Evolutionary conservation across 2,329 filamentous ascomycete species (phyloP).

Genomic region (Metarhizium brunneum): DNA sequence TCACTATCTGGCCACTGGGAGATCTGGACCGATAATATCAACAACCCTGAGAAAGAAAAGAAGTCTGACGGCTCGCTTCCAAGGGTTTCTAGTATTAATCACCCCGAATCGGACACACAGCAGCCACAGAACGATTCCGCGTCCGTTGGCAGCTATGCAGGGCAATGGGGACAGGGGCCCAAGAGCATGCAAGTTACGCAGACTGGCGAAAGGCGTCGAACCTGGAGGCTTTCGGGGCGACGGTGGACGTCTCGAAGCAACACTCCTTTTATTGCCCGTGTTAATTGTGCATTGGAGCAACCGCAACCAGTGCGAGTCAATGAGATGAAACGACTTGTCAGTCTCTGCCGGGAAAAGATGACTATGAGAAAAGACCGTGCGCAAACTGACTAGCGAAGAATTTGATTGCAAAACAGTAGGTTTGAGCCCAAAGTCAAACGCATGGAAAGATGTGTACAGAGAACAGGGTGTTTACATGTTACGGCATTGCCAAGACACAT

Average conservation of each 20-base stretch:
- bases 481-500: neutral
- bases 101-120: neutral
- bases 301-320: constrained; percentile 20
- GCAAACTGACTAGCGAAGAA: constrained; percentile 10
- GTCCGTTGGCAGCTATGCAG: neutral
- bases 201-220: neutral
- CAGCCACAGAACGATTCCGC: neutral
- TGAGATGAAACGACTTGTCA: constrained; percentile 20
- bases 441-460: neutral
- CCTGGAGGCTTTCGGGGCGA: constrained; percentile 8
- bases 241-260: constrained; percentile 13
- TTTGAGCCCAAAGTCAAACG: neutral
- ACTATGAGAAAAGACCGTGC: constrained; percentile 12
- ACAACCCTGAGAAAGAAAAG: neutral
- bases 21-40: neutral
- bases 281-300: constrained; percentile 20
- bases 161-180: neutral
- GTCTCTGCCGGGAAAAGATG: constrained; percentile 18
- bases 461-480: neutral
- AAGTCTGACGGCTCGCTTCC: neutral
- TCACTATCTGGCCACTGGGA: neutral
- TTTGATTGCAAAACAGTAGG: neutral
- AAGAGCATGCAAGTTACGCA: neutral
- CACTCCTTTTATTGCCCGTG: constrained; percentile 16
- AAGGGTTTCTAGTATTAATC: neutral